These are phyloP conservation scores for Strobilomyces echinocephalus DNA, from an alignment of 768 basidiomycete species.

Conservation along the genomic window DNA sequence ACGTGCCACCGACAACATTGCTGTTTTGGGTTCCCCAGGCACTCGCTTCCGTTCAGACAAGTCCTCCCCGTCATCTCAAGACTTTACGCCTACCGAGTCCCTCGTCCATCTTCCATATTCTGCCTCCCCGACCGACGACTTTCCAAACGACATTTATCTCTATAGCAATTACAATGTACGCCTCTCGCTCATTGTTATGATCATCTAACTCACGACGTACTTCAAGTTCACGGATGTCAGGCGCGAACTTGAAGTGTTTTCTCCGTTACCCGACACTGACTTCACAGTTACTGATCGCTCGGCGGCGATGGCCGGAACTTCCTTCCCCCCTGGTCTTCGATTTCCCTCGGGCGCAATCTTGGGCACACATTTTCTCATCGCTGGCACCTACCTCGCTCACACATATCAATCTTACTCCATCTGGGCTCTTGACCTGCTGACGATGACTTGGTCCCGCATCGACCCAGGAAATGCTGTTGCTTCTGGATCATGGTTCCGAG, in stretches of 20 bases:
- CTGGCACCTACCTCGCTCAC: slow-evolving; percentile 93
- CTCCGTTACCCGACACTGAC: slow-evolving; percentile 68
- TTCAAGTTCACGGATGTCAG: slow-evolving; percentile 88
- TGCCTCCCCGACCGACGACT: slow-evolving; percentile 61
- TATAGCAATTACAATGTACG: slow-evolving; percentile 96
- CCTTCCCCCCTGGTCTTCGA: slow-evolving; percentile 89
- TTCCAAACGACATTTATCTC: slow-evolving; percentile 81
- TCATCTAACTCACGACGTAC: slow-evolving; percentile 7
- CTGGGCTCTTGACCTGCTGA: slow-evolving; percentile 86
- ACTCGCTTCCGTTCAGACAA: slow-evolving; percentile 53
- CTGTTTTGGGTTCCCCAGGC: slow-evolving; percentile 51
- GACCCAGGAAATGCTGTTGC: slow-evolving; percentile 84
- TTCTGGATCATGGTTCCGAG: slow-evolving; percentile 92
- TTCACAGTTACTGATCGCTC: slow-evolving; percentile 83
- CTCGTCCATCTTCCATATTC: slow-evolving; percentile 77
- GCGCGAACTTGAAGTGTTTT: slow-evolving; percentile 89
- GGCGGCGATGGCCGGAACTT: slow-evolving; percentile 68
- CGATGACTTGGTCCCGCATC: slow-evolving; percentile 82
- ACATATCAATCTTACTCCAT: slow-evolving; percentile 93
- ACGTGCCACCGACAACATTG: slow-evolving; percentile 36
- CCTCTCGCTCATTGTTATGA: slow-evolving; percentile 9
- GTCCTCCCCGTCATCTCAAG: slow-evolving; percentile 36
- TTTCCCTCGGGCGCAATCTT: slow-evolving; percentile 94
- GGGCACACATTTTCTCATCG: slow-evolving; percentile 87
- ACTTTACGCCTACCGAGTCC: slow-evolving; percentile 54